Evolutionary conservation across 495 filamentous ascomycete genomes (phyloP), one percentile per base, ranked within the genome.

Genomic region (Lineolata rhizophorae): DNA sequence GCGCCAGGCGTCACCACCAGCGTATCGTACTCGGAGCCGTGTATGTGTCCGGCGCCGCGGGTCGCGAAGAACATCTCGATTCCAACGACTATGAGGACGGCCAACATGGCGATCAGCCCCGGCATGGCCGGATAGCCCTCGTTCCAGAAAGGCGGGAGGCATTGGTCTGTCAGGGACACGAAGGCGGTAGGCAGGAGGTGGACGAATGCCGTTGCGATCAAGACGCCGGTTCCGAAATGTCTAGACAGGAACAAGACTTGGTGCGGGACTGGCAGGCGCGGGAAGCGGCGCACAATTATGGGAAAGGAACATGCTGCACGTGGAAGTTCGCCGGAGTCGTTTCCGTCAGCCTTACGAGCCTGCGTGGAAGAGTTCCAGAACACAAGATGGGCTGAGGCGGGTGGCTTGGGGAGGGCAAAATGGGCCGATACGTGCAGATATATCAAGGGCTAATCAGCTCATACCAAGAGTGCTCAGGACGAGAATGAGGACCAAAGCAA

Each of bases 221-320:
- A 42, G 10, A 61, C 57, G 27, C 57, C 57, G n/a, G 57, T 61
- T 10, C 57, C 57, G 32, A 61, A 61, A 39, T 61, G 57, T n/a
- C 55, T 41, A 18, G 44, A 48, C 22, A 55, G 41, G 48, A 58
- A 60, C 36, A 60, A 53, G 35, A 55, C 36, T 12, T 50, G 42
- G 42, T 52, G 48, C 5, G 53, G 52, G 17, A 55, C 41, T 11
- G 49, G 51, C 24, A 54, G 28, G 5, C 35, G 40, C 1, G 50
- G 56, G 37, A 51, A 55, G 27, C 50, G 51, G 20, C 42, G 43
- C 31, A 50, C 48, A 33, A 58, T 36, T 36, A 57, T 45, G n/a
- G 54, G 54, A 29, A 55, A 55, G 18, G 50, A 48, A 42, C 54
- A 57, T 31, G 54, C 54, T 44, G 25, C 37, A 31, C 29, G 37